Evolutionary conservation across 148 eudicot species (phyloP).

Genomic region (Cornus kousa): DNA sequence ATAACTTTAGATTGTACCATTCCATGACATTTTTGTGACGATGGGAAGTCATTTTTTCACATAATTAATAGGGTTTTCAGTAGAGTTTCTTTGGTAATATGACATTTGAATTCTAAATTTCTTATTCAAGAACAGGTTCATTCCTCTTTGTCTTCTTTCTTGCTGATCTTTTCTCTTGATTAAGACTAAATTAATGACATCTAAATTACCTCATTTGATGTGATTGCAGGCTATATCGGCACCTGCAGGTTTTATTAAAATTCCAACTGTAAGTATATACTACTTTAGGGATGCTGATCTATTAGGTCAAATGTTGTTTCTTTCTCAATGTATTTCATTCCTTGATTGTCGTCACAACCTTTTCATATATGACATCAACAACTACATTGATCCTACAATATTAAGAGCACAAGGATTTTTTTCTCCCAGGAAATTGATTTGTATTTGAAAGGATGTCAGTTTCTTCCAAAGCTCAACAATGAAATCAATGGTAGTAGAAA

Average conservation of each 20-base stretch:
- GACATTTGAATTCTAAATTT: not conserved
- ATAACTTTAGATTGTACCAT: not conserved
- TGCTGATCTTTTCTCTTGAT: not conserved
- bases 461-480: constrained; percentile 55
- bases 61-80: no score
- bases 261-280: constrained; percentile 39
- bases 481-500: constrained; percentile 31
- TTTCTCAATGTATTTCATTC: no score
- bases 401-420: not conserved
- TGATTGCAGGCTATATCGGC: constrained; percentile 43
- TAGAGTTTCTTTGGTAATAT: no score
- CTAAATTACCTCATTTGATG: not conserved
- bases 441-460: constrained; percentile 42
- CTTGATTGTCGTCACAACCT: no score
- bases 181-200: not conserved
- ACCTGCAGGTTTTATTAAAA: constrained; percentile 41
- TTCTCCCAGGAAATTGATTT: constrained; percentile 24
- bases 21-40: not conserved
- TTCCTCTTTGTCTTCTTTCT: not conserved
- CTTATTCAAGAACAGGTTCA: no score
- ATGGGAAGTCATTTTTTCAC: not conserved
- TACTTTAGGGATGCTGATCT: no score
- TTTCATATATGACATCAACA: no score
- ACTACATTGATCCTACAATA: no score
- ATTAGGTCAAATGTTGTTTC: no score